phyloP scores from a whole-genome alignment of 352 stramenopile genomes.

The Globisporangium megalacanthum region DNA sequence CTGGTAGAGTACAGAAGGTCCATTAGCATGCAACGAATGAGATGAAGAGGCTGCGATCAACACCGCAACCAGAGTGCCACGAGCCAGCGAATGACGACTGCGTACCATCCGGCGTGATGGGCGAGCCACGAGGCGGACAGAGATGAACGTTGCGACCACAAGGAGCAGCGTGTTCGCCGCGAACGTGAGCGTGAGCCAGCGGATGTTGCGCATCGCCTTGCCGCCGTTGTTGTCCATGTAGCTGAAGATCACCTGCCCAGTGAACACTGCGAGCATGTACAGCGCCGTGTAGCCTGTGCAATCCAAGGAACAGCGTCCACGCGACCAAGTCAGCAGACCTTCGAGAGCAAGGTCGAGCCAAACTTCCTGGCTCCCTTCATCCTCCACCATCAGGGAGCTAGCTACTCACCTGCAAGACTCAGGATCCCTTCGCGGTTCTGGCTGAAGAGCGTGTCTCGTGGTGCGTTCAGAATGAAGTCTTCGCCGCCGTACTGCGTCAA shows the following conservation, averaged over 20 bases:
- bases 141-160: slow-evolving; percentile 55
- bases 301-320: too few species aligned
- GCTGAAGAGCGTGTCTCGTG: slow-evolving; percentile 73
- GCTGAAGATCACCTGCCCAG: slow-evolving; percentile 59
- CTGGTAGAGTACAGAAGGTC: slow-evolving; percentile 18
- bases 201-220: slow-evolving; percentile 57
- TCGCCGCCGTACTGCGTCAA: slow-evolving; percentile 65
- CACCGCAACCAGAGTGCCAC: neutral
- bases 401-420: slow-evolving; percentile 66
- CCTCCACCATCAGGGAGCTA: too few species aligned
- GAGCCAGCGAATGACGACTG: neutral
- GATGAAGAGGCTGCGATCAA: neutral
- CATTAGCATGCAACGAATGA: neutral
- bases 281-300: slow-evolving; percentile 88
- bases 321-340: too few species aligned
- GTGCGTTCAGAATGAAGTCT: slow-evolving; percentile 71
- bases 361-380: too few species aligned
- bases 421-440: slow-evolving; percentile 96
- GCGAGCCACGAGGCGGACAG: slow-evolving; percentile 40
- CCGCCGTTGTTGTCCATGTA: slow-evolving; percentile 54
- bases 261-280: slow-evolving; percentile 73
- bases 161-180: slow-evolving; percentile 35
- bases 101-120: slow-evolving; percentile 72
- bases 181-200: slow-evolving; percentile 46
- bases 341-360: too few species aligned